A percentile compares a stretch with the other conserved stretches of the same genome.
These are phyloP conservation scores for Pugionium cornutum DNA, from an alignment of 345 rosid species.

Conservation along the genomic window DNA sequence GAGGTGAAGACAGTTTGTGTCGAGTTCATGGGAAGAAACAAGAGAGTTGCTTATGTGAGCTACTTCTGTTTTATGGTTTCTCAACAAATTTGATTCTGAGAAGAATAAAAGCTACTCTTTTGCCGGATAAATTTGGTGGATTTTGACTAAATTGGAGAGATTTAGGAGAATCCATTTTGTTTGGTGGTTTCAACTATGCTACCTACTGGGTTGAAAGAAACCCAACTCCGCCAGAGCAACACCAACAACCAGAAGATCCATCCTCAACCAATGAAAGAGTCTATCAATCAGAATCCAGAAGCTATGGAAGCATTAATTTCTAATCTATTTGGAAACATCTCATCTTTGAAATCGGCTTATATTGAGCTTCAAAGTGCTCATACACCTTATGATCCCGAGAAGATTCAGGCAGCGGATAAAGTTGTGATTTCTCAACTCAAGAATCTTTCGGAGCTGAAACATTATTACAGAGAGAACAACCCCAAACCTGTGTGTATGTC, in stretches of 20 bases:
- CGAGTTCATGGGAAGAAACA: not conserved
- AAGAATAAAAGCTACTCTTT: not conserved
- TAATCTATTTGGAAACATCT: slow-evolving; percentile 67
- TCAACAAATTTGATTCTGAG: slow-evolving; percentile 2
- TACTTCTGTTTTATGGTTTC: not conserved
- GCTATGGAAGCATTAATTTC: slow-evolving; percentile 74
- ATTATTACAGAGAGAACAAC: slow-evolving; percentile 69
- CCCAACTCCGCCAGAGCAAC: slow-evolving; percentile 68
- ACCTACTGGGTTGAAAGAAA: slow-evolving; percentile 76
- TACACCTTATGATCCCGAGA: slow-evolving; percentile 83
- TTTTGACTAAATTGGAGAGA: slow-evolving; percentile 19
- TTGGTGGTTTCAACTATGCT: slow-evolving; percentile 63
- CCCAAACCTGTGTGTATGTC: slow-evolving; percentile 69
- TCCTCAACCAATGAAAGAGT: slow-evolving; percentile 91
- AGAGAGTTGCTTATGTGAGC: not conserved
- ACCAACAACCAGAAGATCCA: slow-evolving; percentile 66
- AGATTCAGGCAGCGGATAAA: slow-evolving; percentile 83
- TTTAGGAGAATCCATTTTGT: slow-evolving; percentile 19
- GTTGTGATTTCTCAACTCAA: slow-evolving; percentile 77
- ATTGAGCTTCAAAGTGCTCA: slow-evolving; percentile 83
- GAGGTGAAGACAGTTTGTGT: not conserved
- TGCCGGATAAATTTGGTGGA: slow-evolving; percentile 19
- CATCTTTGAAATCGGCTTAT: slow-evolving; percentile 77
- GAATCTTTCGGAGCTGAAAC: slow-evolving; percentile 76
- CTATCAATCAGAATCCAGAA: slow-evolving; percentile 68